Percentiles rank a stretch among this genome's conserved stretches.
These are phyloP conservation scores for Breviolum minutum DNA, from an alignment of 73 alveolate species.

Conservation along the genomic window DNA sequence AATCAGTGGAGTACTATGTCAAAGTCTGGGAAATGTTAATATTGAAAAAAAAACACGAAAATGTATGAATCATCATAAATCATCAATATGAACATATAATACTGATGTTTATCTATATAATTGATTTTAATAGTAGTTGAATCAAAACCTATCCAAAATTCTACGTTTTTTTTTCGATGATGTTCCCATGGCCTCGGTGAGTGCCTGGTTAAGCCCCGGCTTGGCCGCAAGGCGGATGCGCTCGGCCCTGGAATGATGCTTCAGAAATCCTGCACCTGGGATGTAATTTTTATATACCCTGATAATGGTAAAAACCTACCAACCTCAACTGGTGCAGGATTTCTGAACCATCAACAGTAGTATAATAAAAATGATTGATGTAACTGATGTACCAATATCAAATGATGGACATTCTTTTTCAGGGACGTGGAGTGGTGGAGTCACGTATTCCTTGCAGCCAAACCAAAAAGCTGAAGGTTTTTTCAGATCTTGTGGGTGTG, in stretches of 20 bases:
- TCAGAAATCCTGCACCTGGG: background rate
- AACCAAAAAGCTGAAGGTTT: background rate
- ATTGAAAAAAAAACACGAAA: no score
- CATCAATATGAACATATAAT: background rate
- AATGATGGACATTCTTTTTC: no score
- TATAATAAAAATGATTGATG: no score
- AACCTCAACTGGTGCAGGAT: no score
- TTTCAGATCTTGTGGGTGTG: background rate
- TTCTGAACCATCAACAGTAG: no score
- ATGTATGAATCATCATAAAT: background rate
- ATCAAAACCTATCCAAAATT: background rate
- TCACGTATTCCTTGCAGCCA: no score
- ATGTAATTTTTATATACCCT: no score
- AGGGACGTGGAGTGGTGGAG: no score
- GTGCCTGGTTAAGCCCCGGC: conserved; percentile 32
- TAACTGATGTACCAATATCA: no score
- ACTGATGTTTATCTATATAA: no score
- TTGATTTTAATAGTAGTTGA: no score
- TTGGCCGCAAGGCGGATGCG: conserved; percentile 40
- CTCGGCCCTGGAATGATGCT: background rate
- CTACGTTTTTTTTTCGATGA: background rate
- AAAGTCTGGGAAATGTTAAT: background rate
- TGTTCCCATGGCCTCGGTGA: background rate
- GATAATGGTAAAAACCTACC: background rate
- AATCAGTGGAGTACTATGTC: background rate